Percentiles rank a stretch among this genome's conserved stretches.
phyloP scores from a whole-genome alignment of 2,329 filamentous ascomycete species.

The Fusarium sp. region DNA sequence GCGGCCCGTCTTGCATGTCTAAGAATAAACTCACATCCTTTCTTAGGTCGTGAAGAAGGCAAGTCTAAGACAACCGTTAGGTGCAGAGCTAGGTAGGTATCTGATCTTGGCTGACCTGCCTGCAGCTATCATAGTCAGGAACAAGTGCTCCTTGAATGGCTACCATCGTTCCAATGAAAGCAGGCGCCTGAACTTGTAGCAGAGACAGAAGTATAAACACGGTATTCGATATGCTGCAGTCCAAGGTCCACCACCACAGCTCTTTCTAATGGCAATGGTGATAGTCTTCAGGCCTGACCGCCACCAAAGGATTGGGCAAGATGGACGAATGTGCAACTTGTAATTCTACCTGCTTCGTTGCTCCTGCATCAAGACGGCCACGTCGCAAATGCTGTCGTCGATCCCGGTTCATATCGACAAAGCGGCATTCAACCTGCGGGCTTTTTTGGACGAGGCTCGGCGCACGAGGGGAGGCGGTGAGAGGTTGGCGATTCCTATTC shows the following conservation, averaged over 20 bases:
- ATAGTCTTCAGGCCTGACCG: conserved; percentile 46
- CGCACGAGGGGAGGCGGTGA: conserved; percentile 43
- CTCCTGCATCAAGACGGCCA: conserved; percentile 19
- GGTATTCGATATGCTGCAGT: conserved; percentile 1
- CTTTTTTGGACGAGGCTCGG: conserved; percentile 36
- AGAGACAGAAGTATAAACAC: conserved; percentile 1
- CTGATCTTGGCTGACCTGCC: conserved; percentile 15
- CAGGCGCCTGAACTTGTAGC: conserved; percentile 1
- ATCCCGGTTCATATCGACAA: conserved; percentile 27
- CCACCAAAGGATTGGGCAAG: conserved; percentile 26
- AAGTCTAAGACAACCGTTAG: conserved; percentile 15
- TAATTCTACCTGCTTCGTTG: conserved; percentile 19
- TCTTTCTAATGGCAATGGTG: conserved; percentile 34
- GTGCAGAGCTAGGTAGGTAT: conserved; percentile 1
- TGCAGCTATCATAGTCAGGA: conserved; percentile 36
- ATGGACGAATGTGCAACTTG: conserved; percentile 18
- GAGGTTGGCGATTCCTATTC: conserved; percentile 44
- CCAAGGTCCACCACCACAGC: background rate
- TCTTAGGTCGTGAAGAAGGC: conserved; percentile 8
- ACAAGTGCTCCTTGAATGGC: conserved; percentile 13
- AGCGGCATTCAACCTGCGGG: conserved; percentile 42
- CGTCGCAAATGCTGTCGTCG: conserved; percentile 32
- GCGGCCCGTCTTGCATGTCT: conserved; percentile 32
- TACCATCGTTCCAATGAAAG: conserved; percentile 27
- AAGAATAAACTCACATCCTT: conserved; percentile 29